Conservation (phyloP, 192 early-diverging fungal genomes). For the Backusella westeae region DNA sequence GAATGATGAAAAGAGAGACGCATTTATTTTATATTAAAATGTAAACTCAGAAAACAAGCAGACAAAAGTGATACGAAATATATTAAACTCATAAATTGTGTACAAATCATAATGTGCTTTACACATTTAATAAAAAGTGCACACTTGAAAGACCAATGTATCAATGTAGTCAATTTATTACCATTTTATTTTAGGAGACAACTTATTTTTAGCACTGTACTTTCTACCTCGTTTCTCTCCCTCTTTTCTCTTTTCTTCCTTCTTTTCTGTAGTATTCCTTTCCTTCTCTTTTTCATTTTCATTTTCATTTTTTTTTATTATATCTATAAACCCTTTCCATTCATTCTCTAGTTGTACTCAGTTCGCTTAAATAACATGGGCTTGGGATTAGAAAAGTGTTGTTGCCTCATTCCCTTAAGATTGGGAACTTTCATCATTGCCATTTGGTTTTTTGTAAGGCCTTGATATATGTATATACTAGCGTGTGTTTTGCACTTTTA, state of each 20-base stretch:
- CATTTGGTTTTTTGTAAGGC: slow-evolving; percentile 35
- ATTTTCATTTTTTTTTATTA: neutral
- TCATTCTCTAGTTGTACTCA: neutral
- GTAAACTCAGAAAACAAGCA: neutral
- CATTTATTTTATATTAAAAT: neutral
- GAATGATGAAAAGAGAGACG: neutral
- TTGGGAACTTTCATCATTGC: slow-evolving; percentile 39
- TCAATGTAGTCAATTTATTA: neutral
- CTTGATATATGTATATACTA: neutral
- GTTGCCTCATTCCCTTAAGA: slow-evolving; percentile 38
- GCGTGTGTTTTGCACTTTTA: neutral
- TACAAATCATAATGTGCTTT: neutral
- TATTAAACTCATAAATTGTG: neutral
- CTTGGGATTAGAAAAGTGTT: slow-evolving; percentile 36
- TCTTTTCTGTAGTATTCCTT: slow-evolving; percentile 7
- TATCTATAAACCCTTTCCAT: neutral
- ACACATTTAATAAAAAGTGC: neutral
- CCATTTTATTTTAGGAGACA: neutral
- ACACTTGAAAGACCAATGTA: neutral
- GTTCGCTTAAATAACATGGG: slow-evolving; percentile 10
- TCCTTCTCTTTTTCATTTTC: slow-evolving; percentile 2
- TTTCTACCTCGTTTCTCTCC: slow-evolving; percentile 5
- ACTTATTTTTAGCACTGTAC: neutral
- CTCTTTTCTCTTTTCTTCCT: slow-evolving; percentile 2
- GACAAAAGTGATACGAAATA: neutral